Base-by-base conservation (phyloP, 2,329 filamentous ascomycete genomes). In the Epicoccum sorghinum region DNA sequence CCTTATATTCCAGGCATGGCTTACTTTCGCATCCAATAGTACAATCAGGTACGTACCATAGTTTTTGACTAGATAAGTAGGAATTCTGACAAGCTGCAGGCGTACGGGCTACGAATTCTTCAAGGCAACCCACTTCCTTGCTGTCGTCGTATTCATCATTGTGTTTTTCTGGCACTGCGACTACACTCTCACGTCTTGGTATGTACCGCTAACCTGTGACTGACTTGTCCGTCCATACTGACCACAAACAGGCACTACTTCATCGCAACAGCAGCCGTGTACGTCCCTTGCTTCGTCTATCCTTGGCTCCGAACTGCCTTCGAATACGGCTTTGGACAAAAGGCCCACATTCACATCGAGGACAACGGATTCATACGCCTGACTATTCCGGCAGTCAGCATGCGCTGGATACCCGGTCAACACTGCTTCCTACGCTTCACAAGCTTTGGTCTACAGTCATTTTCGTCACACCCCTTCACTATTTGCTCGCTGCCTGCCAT, bases 121-220 rank as follows among this genome's bases (percentile, higher is more conserved):
- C 79, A 86, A 86, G 60, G 76, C 76, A 3, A 79, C 81, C 0
- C 84, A 87, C 61, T 78, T 82, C 55, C 52, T 83, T 18, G 78
- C 79, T 3, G 83, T 80, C 0, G 58, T 82, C 3, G 60, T 84
- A 1, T 87, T 86, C 60, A 71, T 86, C 14, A 44, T 86, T 7
- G 83, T 85, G 63, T 82, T 87, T 68, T 86, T 87, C 70, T 75
- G 85, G 46, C 84, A 87, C 69, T 86, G 84, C 65, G 79, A 83
- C 65, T 81, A 79, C 66, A 77, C 73, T 0, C 73, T 86, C 10
- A 78, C 80, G 1, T 84, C 83, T 2, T 85, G 81, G 80, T 80
- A 64, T 12, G 33, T 9, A 18, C 4, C 3, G 1, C 3, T 10
- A 3, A 18, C 18, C 18, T 18, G 18, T 18, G 18, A 18, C 18